Evolutionary conservation across 768 basidiomycete species (phyloP).

Genomic region (Lentinus tigrinus): DNA sequence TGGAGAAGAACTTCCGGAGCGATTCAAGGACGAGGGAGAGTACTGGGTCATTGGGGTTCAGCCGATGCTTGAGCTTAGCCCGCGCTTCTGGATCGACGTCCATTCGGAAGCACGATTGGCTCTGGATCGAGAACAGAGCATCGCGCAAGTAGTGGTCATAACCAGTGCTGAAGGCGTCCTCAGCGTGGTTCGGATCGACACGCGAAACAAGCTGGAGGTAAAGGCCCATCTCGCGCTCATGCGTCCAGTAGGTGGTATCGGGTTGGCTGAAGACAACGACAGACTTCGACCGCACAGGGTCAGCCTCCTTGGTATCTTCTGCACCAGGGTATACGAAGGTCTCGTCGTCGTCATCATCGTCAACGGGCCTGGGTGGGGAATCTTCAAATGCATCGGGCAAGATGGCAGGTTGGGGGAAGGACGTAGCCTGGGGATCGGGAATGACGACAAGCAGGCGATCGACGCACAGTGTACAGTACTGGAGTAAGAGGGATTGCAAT

Average conservation of each 20-base stretch:
- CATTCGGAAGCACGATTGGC: conserved; percentile 56
- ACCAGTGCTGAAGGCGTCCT: conserved; percentile 78
- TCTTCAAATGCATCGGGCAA: conserved; percentile 21
- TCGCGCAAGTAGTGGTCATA: conserved; percentile 84
- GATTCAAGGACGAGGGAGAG: conserved; percentile 68
- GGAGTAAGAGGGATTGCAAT: conserved; percentile 68
- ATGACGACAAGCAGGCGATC: conserved; percentile 72
- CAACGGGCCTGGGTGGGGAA: conserved; percentile 20
- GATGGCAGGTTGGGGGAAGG: conserved; percentile 62
- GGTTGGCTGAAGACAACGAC: conserved; percentile 51
- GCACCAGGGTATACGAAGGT: conserved; percentile 46
- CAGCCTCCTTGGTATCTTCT: conserved; percentile 25
- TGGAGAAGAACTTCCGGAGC: conserved; percentile 78
- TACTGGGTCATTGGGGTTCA: conserved; percentile 77
- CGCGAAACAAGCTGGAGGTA: conserved; percentile 79
- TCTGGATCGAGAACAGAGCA: conserved; percentile 66
- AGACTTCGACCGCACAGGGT: neutral
- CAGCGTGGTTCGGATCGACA: conserved; percentile 66
- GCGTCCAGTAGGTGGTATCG: conserved; percentile 72
- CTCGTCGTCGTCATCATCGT: conserved; percentile 49
- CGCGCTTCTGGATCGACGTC: conserved; percentile 40
- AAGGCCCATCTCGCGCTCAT: conserved; percentile 80
- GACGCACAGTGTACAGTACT: conserved; percentile 63
- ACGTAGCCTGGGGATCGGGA: conserved; percentile 70
- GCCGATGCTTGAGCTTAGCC: conserved; percentile 61